Conservation (phyloP, 1,284 basidiomycete genomes). For the Boletellus deceptivus region DNA sequence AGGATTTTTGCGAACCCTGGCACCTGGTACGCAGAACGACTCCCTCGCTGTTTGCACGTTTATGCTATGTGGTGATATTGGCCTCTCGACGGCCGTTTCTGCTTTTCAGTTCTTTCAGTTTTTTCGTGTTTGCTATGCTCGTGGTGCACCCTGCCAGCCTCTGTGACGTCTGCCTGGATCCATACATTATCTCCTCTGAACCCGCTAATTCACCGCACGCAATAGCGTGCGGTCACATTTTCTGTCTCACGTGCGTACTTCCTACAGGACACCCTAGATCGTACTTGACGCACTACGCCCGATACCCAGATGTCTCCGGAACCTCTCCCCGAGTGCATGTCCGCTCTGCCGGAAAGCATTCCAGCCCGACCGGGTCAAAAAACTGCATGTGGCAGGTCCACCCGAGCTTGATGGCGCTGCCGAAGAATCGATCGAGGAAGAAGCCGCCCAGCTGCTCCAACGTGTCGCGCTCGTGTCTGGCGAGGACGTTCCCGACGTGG, state of each 20-base stretch:
- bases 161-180: slow-evolving; percentile 69
- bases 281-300: slow-evolving; percentile 6
- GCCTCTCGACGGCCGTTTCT: slow-evolving; percentile 23
- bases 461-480: slow-evolving; percentile 45
- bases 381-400: slow-evolving; percentile 53
- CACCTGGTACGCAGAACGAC: slow-evolving; percentile 5
- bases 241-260: slow-evolving; percentile 56
- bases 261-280: slow-evolving; percentile 12
- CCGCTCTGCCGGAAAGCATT: slow-evolving; percentile 65
- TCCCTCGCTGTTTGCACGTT: slow-evolving; percentile 30
- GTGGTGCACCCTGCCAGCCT: slow-evolving; percentile 61
- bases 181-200: slow-evolving; percentile 46
- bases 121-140: slow-evolving; percentile 38
- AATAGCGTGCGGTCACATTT: slow-evolving; percentile 69
- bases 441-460: slow-evolving; percentile 42
- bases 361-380: slow-evolving; percentile 52
- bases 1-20: slow-evolving; percentile 17
- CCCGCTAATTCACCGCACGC: slow-evolving; percentile 53
- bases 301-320: slow-evolving; percentile 46
- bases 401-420: slow-evolving; percentile 36
- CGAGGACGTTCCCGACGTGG: slow-evolving; percentile 42
- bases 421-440: slow-evolving; percentile 24
- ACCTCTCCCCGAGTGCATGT: slow-evolving; percentile 50
- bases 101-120: slow-evolving; percentile 21
- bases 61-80: slow-evolving; percentile 36